Evolutionary conservation across 495 filamentous ascomycete species (phyloP), one percentile per base, ranked within the genome.

Genomic region (Penicillium bialowiezense): DNA sequence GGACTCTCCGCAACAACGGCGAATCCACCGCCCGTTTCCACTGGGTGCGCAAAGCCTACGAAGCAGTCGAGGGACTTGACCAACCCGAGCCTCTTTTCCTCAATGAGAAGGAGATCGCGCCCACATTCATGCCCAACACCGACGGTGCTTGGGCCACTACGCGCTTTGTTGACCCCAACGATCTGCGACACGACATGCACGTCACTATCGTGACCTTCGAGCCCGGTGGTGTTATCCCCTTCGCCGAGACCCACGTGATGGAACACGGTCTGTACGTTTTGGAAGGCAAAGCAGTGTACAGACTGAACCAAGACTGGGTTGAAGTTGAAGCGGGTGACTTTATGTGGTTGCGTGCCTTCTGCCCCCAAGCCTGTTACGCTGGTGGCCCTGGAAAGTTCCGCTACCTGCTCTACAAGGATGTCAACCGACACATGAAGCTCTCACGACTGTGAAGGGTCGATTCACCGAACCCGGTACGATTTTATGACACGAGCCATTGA

Each of bases 301-400:
- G 60, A 3, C 58, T 64, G 0, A 64, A 64, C 14, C 60, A 64
- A 51, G 61, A 64, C 42, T 64, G 61, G 58, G 61, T 64, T 10
- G 61, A 64, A 50, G 58, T 64, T 21, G 61, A 64, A 36, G 61
- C 61, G 0, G 61, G 61, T 41, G 61, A 64, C 38, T 64, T 64
- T 48, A 64, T 64, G 61, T 64, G 61, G 61, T 32, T 64, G 55
- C 61, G 61, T 1, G 61, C 61, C 29, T 64, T 64, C 50, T 64
- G 61, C 31, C 61, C 61, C 9, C 61, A 64, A 50, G 61, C 61
- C 31, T 64, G 61, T 37, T 64, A 64, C 23, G 61, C 61, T 1
- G 61, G 61, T 62, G 61, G 61, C 21, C 61, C 61, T 42, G 61
- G 61, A n/a, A 59, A 52, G 21, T 64, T 64, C 58, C 58, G 61